Percentiles rank a stretch among this genome's conserved stretches.
phyloP scores from a whole-genome alignment of 768 basidiomycete genomes.

The Pleurotus tuoliensis region DNA sequence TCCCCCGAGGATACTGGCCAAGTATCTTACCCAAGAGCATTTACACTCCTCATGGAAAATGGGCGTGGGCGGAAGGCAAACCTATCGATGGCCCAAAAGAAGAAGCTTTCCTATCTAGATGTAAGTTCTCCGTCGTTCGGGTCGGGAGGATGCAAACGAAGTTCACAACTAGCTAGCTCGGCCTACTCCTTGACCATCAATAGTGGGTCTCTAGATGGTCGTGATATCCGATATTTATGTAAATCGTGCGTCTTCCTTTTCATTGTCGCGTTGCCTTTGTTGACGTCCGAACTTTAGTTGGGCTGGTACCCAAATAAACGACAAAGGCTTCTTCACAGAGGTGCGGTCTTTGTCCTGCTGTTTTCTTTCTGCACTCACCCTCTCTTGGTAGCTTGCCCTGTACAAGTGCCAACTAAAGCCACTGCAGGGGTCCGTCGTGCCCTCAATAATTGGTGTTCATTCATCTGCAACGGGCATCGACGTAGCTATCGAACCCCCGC shows the following conservation, averaged over 20 bases:
- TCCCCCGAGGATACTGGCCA: constrained; percentile 2
- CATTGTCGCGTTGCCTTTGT: background rate
- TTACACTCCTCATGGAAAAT: constrained; percentile 11
- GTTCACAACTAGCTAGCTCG: background rate
- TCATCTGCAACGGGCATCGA: constrained; percentile 32
- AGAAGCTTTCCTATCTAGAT: background rate
- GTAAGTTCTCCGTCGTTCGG: background rate
- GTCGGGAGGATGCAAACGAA: background rate
- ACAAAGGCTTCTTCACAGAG: background rate
- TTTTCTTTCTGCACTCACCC: background rate
- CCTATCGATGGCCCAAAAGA: background rate
- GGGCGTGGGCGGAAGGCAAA: constrained; percentile 11
- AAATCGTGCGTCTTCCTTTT: constrained; percentile 9
- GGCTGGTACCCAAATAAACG: background rate
- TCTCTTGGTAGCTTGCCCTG: constrained; percentile 39
- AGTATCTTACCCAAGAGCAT: constrained; percentile 3
- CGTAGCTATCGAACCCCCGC: constrained; percentile 51
- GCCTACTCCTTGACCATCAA: constrained; percentile 10
- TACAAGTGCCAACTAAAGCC: constrained; percentile 46
- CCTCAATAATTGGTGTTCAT: constrained; percentile 49
- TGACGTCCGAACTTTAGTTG: constrained; percentile 4
- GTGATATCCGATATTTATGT: constrained; percentile 7
- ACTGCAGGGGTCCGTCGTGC: constrained; percentile 51
- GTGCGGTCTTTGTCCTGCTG: background rate
- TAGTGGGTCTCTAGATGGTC: constrained; percentile 6